Evolutionary conservation across 306 rosid species (phyloP).

Genomic region (Vigna angularis): DNA sequence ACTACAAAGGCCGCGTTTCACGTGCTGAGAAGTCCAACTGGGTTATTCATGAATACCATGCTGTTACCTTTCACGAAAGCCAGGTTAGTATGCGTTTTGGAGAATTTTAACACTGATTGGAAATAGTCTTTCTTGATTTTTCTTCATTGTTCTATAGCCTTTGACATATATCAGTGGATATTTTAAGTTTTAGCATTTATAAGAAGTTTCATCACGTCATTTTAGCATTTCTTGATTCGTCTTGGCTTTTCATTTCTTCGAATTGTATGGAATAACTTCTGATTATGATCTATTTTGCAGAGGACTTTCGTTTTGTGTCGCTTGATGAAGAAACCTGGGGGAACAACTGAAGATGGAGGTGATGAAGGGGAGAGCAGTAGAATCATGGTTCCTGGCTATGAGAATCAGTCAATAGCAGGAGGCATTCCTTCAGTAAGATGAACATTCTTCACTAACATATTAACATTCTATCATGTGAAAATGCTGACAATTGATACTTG

Average conservation of each 20-base stretch:
- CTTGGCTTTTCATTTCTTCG: slow-evolving; percentile 5
- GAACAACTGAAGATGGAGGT: slow-evolving; percentile 35
- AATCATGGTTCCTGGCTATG: slow-evolving; percentile 30
- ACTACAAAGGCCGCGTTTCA: slow-evolving; percentile 46
- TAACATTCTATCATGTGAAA: slow-evolving; percentile 10
- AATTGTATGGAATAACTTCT: slow-evolving; percentile 3
- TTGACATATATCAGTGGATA: not conserved
- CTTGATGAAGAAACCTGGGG: slow-evolving; percentile 50
- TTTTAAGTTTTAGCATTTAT: too few relatives aligned
- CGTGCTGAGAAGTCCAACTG: slow-evolving; percentile 48
- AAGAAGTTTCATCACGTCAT: too few relatives aligned
- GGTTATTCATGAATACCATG: slow-evolving; percentile 77
- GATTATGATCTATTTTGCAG: slow-evolving; percentile 45
- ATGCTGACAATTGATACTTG: slow-evolving; percentile 3
- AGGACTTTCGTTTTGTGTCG: slow-evolving; percentile 57
- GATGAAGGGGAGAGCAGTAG: slow-evolving; percentile 50
- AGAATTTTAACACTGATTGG: not conserved
- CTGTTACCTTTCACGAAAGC: not conserved
- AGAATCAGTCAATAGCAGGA: not conserved
- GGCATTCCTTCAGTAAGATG: slow-evolving; percentile 52
- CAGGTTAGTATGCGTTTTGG: slow-evolving; percentile 49
- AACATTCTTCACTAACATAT: slow-evolving; percentile 4
- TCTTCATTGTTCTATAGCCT: not conserved
- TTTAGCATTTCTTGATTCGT: not conserved
- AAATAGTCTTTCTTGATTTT: not conserved